Evolutionary conservation across 176 grass and related monocot genomes (phyloP), one percentile per base, ranked within the genome.

Genomic region (Oryza australiensis): DNA sequence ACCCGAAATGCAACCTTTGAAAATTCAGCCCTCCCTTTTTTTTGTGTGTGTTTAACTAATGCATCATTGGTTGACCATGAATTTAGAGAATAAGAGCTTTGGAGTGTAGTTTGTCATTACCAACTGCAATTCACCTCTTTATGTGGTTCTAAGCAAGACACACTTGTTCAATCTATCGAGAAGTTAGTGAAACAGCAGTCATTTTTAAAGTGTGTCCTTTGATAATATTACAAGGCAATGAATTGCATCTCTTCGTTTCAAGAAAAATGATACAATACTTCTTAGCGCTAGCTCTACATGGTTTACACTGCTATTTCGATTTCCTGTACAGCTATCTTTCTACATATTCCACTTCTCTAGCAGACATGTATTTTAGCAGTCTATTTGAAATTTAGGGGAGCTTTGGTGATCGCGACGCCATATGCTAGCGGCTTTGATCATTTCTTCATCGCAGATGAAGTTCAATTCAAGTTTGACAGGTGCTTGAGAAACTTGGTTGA

Each of bases 381-480:
- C 35, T 4, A 43, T 70, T 68, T 68, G 16, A 46, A 80, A 72
- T 80, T 20, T 69, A 99, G 96, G 89, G 96, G 96, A 82, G 90
- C 91, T 74, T 89, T 99, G 87, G 96, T 95, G 62, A 88, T 99
- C 81, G 96, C 91, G 57, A 99, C 93, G 13, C 96, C 96, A 16
- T 99, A 67, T 82, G 83, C 96, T 28, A 99, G 96, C 9, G 91
- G 96, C 40, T 95, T 99, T 22, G 96, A 99, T 74, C 87, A 99
- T 90, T 99, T 99, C 93, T 95, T 82, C 73, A 99, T 95, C 66
- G 89, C 91, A 53, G 96, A 99, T 43, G 91, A 99, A 86, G 91
- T 85, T 62, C 93, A 99, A 15, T 99, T 95, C 74, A 99, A 95
- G 82, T 99, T 95, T 62, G 93, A 95, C 45, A 93, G 91, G 83